Percentiles rank a stretch among this genome's conserved stretches.
phyloP scores from a whole-genome alignment of 2,329 filamentous ascomycete genomes.

The Drechslerella dactyloides region DNA sequence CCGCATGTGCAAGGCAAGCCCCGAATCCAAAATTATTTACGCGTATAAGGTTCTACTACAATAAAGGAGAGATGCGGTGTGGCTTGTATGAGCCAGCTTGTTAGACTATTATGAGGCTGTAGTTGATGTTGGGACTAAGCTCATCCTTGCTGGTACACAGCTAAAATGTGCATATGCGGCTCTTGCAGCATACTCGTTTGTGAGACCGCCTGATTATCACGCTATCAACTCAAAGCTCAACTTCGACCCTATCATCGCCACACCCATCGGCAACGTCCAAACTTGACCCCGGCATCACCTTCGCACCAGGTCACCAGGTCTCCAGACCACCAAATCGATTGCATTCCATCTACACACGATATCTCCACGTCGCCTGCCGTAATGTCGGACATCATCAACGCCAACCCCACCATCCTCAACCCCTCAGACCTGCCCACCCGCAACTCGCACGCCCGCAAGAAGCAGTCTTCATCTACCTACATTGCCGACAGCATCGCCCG shows the following conservation, averaged over 20 bases:
- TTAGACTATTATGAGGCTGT: no score
- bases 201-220: no score
- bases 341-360: neutral
- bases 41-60: no score
- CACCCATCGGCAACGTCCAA: neutral
- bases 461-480: conserved; percentile 51
- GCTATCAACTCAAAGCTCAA: neutral
- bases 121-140: no score
- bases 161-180: no score
- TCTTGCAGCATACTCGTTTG: no score
- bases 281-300: no score
- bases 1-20: no score
- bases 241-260: neutral
- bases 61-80: no score
- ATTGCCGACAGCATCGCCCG: conserved; percentile 56
- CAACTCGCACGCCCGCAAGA: conserved; percentile 54
- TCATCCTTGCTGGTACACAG: no score
- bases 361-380: conserved; percentile 4
- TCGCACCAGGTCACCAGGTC: neutral
- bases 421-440: conserved; percentile 86
- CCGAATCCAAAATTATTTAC: no score
- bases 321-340: neutral
- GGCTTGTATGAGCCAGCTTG: no score
- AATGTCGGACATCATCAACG: conserved; percentile 69
- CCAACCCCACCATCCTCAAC: conserved; percentile 91